Conservation (phyloP, 164 flowering plant species). For the Magnolia officinalis region DNA sequence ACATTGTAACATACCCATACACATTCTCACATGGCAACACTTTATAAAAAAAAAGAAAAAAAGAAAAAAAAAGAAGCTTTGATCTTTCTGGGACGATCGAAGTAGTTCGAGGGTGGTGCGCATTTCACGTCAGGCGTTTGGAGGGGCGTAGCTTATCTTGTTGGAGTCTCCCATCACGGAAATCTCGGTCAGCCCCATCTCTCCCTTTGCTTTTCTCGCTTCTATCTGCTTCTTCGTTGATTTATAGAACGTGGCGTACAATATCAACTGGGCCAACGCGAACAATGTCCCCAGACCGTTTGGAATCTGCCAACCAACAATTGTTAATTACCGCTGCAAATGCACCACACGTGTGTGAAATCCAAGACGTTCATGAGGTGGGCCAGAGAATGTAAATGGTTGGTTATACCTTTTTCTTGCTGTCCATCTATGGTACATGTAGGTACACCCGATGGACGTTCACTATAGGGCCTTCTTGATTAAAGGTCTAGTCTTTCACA, state of each 20-base stretch:
- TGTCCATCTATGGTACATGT: too few species aligned
- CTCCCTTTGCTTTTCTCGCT: constrained; percentile 40
- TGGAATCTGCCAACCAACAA: constrained; percentile 43
- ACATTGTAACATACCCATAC: not conserved
- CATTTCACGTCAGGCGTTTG: not conserved
- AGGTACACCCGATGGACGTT: too few species aligned
- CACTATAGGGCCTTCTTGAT: too few species aligned
- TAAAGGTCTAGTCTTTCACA: not conserved
- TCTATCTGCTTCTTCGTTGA: constrained; percentile 53
- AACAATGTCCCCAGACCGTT: constrained; percentile 61
- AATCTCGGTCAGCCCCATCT: constrained; percentile 37
- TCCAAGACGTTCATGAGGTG: not conserved
- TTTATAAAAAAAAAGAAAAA: too few species aligned
- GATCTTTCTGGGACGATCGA: not conserved
- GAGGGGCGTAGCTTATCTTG: constrained; percentile 13
- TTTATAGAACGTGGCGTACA: constrained; percentile 68
- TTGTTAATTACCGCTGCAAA: not conserved
- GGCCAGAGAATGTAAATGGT: not conserved
- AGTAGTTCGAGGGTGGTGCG: not conserved
- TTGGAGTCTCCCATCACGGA: constrained; percentile 25
- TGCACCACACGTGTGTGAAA: not conserved
- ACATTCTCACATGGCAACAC: not conserved
- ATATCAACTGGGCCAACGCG: constrained; percentile 49
- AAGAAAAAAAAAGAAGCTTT: not conserved
- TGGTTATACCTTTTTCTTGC: too few species aligned